phyloP scores from a whole-genome alignment of 2,329 filamentous ascomycete genomes.

The Nemania bipapillata region DNA sequence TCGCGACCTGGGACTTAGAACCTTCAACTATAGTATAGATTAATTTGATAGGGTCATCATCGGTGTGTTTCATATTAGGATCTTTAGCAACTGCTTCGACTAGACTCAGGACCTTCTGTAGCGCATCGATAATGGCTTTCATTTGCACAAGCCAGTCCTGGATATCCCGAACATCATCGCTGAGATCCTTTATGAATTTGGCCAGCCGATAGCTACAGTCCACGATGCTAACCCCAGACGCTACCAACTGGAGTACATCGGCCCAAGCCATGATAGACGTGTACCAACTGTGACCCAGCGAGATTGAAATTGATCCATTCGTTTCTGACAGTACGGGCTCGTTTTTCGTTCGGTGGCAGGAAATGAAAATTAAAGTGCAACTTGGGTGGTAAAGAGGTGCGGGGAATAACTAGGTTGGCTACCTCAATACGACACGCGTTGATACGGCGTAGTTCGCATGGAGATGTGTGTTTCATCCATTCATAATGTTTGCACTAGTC shows the following conservation, averaged over 20 bases:
- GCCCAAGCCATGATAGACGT: constrained; percentile 2
- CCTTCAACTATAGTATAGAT: constrained; percentile 8
- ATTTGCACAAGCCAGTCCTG: constrained; percentile 4
- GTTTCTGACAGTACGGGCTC: neutral
- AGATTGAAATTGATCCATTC: neutral
- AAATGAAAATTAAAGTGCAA: neutral
- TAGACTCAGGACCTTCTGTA: neutral
- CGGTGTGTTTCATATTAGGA: constrained; percentile 1
- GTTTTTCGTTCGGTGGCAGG: neutral
- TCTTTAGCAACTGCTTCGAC: constrained; percentile 2
- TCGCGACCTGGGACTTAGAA: neutral
- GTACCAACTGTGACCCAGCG: neutral
- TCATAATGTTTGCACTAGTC: neutral
- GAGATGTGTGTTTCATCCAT: neutral
- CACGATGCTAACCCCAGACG: constrained; percentile 21
- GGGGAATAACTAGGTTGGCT: constrained; percentile 11
- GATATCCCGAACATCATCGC: constrained; percentile 15
- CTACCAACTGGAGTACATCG: constrained; percentile 16
- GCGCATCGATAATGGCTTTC: constrained; percentile 3
- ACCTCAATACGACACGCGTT: neutral
- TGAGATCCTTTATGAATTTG: constrained; percentile 15
- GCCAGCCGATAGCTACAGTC: constrained; percentile 16
- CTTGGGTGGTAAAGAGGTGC: neutral
- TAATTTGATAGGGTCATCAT: constrained; percentile 2
- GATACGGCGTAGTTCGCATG: neutral